These are phyloP conservation scores for Mortierella sp. DNA, from an alignment of 371 early-diverging fungal species.

Conservation along the genomic window DNA sequence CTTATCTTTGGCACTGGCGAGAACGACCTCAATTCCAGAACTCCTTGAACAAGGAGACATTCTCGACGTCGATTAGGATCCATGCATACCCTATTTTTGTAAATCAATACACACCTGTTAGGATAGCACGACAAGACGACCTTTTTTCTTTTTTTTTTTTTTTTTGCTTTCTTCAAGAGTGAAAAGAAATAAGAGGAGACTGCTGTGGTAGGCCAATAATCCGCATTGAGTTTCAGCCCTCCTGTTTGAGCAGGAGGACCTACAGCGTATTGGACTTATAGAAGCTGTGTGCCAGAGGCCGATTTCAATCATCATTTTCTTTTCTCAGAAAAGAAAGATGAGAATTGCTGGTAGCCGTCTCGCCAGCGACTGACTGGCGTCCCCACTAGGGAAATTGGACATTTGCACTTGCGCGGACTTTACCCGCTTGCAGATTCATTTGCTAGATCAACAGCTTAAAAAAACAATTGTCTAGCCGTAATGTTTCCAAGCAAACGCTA, in stretches of 20 bases:
- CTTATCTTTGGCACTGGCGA: too few relatives aligned
- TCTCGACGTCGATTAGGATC: too few relatives aligned
- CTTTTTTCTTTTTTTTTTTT: too few relatives aligned
- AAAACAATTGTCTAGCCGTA: conserved; percentile 9
- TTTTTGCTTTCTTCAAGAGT: background rate
- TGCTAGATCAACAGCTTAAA: conserved; percentile 23
- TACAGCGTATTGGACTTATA: conserved; percentile 56
- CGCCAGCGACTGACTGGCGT: conserved; percentile 47
- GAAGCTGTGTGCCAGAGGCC: conserved; percentile 56
- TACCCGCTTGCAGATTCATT: conserved; percentile 51
- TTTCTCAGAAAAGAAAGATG: background rate
- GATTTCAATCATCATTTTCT: conserved; percentile 35
- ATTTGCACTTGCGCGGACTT: conserved; percentile 53
- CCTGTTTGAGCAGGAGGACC: conserved; percentile 14
- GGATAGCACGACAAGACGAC: too few relatives aligned
- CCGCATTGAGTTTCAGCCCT: conserved; percentile 56
- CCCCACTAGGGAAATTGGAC: conserved; percentile 40
- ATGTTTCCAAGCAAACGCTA: conserved; percentile 57
- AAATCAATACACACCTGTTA: too few relatives aligned
- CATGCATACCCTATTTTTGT: too few relatives aligned
- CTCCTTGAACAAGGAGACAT: too few relatives aligned
- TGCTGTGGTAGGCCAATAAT: conserved; percentile 55
- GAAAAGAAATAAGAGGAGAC: conserved; percentile 16
- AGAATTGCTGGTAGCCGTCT: conserved; percentile 54
- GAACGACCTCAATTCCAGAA: too few relatives aligned